These are phyloP conservation scores for Celoporthe dispersa DNA, from an alignment of 2,329 filamentous ascomycete genomes.

Conservation along the genomic window DNA sequence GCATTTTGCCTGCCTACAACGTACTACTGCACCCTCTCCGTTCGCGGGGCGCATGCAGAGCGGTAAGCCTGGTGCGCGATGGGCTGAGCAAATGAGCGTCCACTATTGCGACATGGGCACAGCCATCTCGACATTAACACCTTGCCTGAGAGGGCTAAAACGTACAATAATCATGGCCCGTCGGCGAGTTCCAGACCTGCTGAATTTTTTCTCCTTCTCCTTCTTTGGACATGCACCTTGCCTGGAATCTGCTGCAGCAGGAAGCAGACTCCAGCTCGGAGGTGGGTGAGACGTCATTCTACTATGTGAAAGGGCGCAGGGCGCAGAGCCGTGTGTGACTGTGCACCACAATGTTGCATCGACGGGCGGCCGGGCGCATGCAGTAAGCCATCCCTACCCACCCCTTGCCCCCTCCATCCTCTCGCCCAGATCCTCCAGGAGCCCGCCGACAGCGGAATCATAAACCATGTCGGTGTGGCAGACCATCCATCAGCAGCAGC, in stretches of 20 bases:
- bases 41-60: neutral
- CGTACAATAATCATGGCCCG: neutral
- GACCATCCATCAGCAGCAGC: neutral
- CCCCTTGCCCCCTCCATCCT: neutral
- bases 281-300: slow-evolving; percentile 6
- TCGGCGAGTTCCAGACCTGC: slow-evolving; percentile 8
- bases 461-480: neutral
- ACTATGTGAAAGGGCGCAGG: slow-evolving; percentile 1
- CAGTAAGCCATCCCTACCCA: neutral
- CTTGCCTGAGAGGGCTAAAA: slow-evolving; percentile 18
- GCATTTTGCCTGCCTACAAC: neutral
- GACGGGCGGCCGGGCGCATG: neutral
- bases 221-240: neutral
- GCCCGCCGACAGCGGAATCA: neutral
- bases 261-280: neutral
- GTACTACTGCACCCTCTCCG: neutral
- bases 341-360: neutral
- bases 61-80: neutral
- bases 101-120: slow-evolving; percentile 13
- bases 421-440: neutral
- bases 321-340: neutral
- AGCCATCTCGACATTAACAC: slow-evolving; percentile 26
- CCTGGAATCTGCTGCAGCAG: slow-evolving; percentile 10
- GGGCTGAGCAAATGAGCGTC: slow-evolving; percentile 12
- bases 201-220: neutral